Percentiles rank a stretch among this genome's conserved stretches.
Conservation (phyloP, 108 stramenopile species). For the Fistulifera pelliculosa region DNA sequence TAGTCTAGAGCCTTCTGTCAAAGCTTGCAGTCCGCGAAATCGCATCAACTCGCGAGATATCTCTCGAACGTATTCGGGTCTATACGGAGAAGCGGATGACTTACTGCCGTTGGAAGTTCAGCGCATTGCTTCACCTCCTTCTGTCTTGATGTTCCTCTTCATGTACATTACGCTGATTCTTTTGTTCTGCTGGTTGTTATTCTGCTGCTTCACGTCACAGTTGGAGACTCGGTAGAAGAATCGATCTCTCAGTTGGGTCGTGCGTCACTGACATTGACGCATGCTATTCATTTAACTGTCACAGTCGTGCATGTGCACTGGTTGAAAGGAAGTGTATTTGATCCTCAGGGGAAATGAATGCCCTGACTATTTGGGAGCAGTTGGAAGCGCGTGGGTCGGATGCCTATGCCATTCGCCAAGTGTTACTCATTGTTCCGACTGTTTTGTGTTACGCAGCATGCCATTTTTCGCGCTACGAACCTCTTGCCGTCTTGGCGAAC, state of each 20-base stretch:
- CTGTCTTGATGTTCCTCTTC: slow-evolving; percentile 5
- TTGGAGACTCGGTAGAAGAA: neutral
- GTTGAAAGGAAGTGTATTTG: slow-evolving; percentile 78
- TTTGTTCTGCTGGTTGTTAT: neutral
- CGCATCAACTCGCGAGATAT: slow-evolving; percentile 70
- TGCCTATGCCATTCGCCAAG: slow-evolving; percentile 19
- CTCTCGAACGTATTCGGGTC: slow-evolving; percentile 63
- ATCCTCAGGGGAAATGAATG: slow-evolving; percentile 78
- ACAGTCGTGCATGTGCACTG: slow-evolving; percentile 76
- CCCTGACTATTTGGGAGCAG: slow-evolving; percentile 86
- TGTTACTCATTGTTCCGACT: slow-evolving; percentile 68
- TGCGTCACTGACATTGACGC: slow-evolving; percentile 55
- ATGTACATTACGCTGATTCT: slow-evolving; percentile 6
- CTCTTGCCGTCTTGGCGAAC: slow-evolving; percentile 51
- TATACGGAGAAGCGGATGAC: slow-evolving; percentile 57
- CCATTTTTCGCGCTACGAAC: slow-evolving; percentile 59
- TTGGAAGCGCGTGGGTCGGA: slow-evolving; percentile 21
- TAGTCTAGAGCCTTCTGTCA: neutral
- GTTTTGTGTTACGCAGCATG: slow-evolving; percentile 71
- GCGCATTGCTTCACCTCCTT: slow-evolving; percentile 19
- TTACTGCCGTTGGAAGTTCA: slow-evolving; percentile 73
- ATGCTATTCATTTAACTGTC: slow-evolving; percentile 46
- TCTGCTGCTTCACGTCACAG: neutral
- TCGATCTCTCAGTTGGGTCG: slow-evolving; percentile 4
- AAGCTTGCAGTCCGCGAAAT: slow-evolving; percentile 16